phyloP scores from a whole-genome alignment of 805 yeast species.

The Candida jianshihensis region DNA sequence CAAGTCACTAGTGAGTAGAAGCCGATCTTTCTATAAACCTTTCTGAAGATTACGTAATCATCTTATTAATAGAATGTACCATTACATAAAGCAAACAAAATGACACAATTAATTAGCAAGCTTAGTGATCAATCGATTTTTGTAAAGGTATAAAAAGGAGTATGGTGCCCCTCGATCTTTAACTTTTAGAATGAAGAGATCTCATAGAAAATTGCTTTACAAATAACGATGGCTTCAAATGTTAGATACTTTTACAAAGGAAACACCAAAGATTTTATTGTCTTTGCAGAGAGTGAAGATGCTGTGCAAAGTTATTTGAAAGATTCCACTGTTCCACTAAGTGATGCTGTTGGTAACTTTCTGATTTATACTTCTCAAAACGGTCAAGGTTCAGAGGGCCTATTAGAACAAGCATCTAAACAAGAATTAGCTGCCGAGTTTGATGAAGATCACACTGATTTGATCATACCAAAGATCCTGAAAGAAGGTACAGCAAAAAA shows the following conservation, averaged over 20 bases:
- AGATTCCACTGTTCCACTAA: constrained; percentile 47
- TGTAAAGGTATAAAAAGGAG: too few relatives aligned
- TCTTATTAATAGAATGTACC: too few relatives aligned
- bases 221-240: constrained; percentile 25
- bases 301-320: constrained; percentile 40
- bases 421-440: constrained; percentile 61
- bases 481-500: constrained; percentile 51
- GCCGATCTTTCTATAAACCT: too few relatives aligned
- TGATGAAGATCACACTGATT: constrained; percentile 49
- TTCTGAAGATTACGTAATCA: too few relatives aligned
- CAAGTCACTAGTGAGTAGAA: too few relatives aligned
- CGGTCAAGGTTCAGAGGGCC: constrained; percentile 67
- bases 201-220: not conserved
- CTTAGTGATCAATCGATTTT: too few relatives aligned
- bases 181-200: too few relatives aligned
- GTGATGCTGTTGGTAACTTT: constrained; percentile 56
- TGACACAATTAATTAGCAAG: too few relatives aligned
- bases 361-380: constrained; percentile 54
- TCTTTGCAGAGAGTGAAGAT: constrained; percentile 52
- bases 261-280: constrained; percentile 50
- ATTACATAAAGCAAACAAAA: too few relatives aligned
- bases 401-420: constrained; percentile 63
- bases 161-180: too few relatives aligned
- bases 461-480: constrained; percentile 51
- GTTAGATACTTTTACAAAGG: constrained; percentile 62